Conservation (phyloP, 1,284 basidiomycete species). For the Puccinia triticina region DNA sequence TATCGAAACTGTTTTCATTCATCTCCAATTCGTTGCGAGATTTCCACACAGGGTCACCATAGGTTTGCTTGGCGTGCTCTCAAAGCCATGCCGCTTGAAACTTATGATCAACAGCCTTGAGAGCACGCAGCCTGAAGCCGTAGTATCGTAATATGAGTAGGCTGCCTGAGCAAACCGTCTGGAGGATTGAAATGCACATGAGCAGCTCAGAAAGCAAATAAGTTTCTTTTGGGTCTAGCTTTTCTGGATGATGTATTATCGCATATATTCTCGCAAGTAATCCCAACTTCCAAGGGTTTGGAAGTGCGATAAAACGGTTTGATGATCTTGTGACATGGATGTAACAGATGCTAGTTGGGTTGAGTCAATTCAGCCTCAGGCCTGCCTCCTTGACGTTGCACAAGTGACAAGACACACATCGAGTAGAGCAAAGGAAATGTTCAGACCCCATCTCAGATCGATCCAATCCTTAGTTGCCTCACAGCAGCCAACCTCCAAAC, state of each 20-base stretch:
- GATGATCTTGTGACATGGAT: background rate
- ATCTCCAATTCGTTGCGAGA: too few relatives aligned
- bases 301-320: too few relatives aligned
- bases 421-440: background rate
- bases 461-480: background rate
- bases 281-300: too few relatives aligned
- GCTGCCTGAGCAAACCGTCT: too few relatives aligned
- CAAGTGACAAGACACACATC: background rate
- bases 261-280: too few relatives aligned
- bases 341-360: background rate
- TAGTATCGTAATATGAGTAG: too few relatives aligned
- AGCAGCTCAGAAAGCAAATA: background rate
- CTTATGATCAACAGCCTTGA: background rate
- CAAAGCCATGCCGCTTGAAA: background rate
- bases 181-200: too few relatives aligned
- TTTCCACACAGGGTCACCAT: background rate
- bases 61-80: background rate
- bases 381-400: too few relatives aligned
- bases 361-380: background rate
- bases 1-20: too few relatives aligned
- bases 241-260: too few relatives aligned
- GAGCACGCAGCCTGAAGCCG: too few relatives aligned
- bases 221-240: too few relatives aligned
- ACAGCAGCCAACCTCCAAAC: background rate
- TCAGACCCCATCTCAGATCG: constrained; percentile 10